Conservation (phyloP, 208 protist species). For the Wallacemonas rigidus region DNA sequence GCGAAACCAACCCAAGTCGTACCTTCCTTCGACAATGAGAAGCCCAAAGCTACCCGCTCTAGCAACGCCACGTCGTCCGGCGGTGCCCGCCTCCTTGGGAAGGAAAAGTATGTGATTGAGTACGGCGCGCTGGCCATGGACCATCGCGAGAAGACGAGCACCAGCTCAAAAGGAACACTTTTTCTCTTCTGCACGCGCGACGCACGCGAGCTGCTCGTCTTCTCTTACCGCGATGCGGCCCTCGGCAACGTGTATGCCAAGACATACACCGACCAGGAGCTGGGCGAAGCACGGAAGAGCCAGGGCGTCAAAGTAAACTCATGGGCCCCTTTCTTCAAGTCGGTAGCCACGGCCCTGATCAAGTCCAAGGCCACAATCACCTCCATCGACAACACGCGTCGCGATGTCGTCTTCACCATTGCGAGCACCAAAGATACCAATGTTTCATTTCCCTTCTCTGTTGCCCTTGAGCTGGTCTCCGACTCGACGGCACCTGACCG, state of each 20-base stretch:
- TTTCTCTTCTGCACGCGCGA: slow-evolving; percentile 64
- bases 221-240: slow-evolving; percentile 63
- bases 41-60: background rate
- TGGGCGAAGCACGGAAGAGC: slow-evolving; percentile 55
- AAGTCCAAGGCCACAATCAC: slow-evolving; percentile 63
- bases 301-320: slow-evolving; percentile 42
- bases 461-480: slow-evolving; percentile 56
- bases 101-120: slow-evolving; percentile 85
- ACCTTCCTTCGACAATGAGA: background rate
- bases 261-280: slow-evolving; percentile 68
- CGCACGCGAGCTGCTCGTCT: slow-evolving; percentile 48
- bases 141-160: slow-evolving; percentile 29
- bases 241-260: slow-evolving; percentile 60
- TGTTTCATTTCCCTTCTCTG: slow-evolving; percentile 49
- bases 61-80: slow-evolving; percentile 4
- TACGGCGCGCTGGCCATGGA: slow-evolving; percentile 80
- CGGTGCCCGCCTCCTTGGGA: slow-evolving; percentile 48
- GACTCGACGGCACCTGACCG: slow-evolving; percentile 28
- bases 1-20: slow-evolving; percentile 12
- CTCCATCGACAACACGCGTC: slow-evolving; percentile 26
- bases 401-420: slow-evolving; percentile 61
- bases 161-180: slow-evolving; percentile 40
- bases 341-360: slow-evolving; percentile 71
- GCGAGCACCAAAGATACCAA: slow-evolving; percentile 64
- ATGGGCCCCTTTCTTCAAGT: slow-evolving; percentile 90